Evolutionary conservation across 208 protist species (phyloP), one percentile per base, ranked within the genome.

Genomic region (Leishmania lainsoni): DNA sequence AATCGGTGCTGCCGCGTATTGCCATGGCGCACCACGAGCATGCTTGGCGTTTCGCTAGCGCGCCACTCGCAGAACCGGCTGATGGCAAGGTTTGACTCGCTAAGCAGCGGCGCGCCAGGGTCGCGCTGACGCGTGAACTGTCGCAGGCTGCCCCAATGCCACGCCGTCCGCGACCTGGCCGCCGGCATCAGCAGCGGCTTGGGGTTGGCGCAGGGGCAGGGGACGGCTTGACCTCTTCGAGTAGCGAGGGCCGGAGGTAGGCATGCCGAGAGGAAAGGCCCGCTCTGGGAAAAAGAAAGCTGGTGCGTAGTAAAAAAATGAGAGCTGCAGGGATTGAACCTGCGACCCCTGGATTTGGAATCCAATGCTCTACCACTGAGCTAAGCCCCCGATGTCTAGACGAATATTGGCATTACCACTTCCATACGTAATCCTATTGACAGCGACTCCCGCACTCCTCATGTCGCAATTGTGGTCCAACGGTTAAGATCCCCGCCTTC

Each of bases 21-120:
- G 45, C 70, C 75, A 56, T 58, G 61, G 29, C 71, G 74, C 22
- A 32, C 77, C 29, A 86, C 78, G 49, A 80, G 76, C 79, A 58
- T 83, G 32, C 75, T 86, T 14, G 76, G 74, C 14, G 83, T 77
- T 3, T 65, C 78, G 32, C 78, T 78, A 35, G 83, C 83, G 29
- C 83, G 83, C 45, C 78, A 75, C 3, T 52, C 82, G 51, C 39
- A 54, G 20, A 86, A 86, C 78, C 52, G 22, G 10, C 29, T 81
- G n/a, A 86, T 86, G 83, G 69, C 76, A 26, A 0, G 42, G 42
- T 45, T 45, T 4, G 42, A 4, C 42, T 45, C 42, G 42, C 42
- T 45, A 6, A 6, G 29, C 26, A 68, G 9, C 61, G 26, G 39
- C n/a, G n/a, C n/a, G n/a, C n/a, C n/a, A n/a, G n/a, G n/a, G n/a